Conservation (phyloP, 306 rosid genomes). For the Trifolium fragiferum region DNA sequence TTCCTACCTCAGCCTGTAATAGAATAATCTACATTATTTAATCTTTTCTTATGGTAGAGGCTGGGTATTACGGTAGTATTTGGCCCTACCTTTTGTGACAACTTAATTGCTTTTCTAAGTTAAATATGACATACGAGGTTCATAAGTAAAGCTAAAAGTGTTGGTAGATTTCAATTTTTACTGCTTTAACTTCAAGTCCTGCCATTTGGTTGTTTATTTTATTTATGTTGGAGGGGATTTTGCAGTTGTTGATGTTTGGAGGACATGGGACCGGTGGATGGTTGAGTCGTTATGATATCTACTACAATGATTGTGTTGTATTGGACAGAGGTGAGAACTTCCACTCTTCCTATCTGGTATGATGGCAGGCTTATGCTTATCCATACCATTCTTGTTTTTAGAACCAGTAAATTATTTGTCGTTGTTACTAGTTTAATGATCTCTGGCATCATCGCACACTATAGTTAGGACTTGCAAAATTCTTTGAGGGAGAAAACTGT, state of each 20-base stretch:
- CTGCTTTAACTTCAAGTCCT: slow-evolving; percentile 15
- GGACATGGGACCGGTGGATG: slow-evolving; percentile 99
- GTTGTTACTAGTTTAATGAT: slow-evolving; percentile 10
- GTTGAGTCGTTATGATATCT: slow-evolving; percentile 98
- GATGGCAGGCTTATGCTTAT: slow-evolving; percentile 27
- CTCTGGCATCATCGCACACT: slow-evolving; percentile 34
- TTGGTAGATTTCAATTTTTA: not conserved
- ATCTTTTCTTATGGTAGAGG: slow-evolving; percentile 22
- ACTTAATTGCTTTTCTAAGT: not conserved
- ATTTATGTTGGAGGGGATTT: slow-evolving; percentile 28
- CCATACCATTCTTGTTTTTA: slow-evolving; percentile 10
- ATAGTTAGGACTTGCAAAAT: slow-evolving; percentile 7
- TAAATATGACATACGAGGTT: not conserved
- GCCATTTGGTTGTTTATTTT: slow-evolving; percentile 39
- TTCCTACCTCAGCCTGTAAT: slow-evolving; percentile 18
- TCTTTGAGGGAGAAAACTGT: slow-evolving; percentile 19
- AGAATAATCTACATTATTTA: slow-evolving; percentile 7
- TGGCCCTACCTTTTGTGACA: not conserved
- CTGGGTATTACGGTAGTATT: not conserved
- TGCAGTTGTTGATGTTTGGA: slow-evolving; percentile 91
- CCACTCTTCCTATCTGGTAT: slow-evolving; percentile 30
- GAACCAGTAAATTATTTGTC: slow-evolving; percentile 22
- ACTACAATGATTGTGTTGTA: slow-evolving; percentile 80
- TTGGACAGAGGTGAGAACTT: slow-evolving; percentile 87
- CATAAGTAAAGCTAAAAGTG: not conserved